Percentiles rank a stretch among this genome's conserved stretches.
These are phyloP conservation scores for Setaria italica DNA, from an alignment of 202 grass and related monocot genomes.

Conservation along the genomic window DNA sequence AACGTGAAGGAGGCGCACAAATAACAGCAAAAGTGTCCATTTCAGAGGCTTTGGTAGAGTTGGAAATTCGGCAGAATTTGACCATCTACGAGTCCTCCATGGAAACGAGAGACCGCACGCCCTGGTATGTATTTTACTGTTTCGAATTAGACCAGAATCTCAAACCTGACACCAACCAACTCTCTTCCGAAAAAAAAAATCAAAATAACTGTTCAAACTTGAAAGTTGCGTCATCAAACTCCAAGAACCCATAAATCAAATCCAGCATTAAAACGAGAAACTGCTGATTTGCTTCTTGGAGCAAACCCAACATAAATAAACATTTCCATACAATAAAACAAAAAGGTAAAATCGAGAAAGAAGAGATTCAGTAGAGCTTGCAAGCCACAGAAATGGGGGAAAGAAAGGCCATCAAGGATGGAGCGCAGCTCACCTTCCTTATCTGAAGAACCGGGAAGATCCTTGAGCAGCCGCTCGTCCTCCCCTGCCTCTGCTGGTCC, in stretches of 20 bases:
- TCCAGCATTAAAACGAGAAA: conserved; percentile 24
- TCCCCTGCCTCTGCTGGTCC: conserved; percentile 60
- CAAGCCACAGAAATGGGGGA: conserved; percentile 5
- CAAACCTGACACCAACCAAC: conserved; percentile 33
- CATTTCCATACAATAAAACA: neutral
- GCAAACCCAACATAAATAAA: conserved; percentile 23
- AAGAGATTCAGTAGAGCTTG: conserved; percentile 23
- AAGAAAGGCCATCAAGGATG: neutral
- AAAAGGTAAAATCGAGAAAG: conserved; percentile 20
- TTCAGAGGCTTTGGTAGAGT: conserved; percentile 48
- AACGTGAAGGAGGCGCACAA: conserved; percentile 24
- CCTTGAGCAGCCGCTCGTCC: conserved; percentile 41
- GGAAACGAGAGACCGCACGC: conserved; percentile 9
- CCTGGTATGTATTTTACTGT: conserved; percentile 13
- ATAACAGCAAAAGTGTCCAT: conserved; percentile 44
- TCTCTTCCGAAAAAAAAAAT: neutral
- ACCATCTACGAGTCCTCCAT: conserved; percentile 41
- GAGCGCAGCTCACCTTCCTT: conserved; percentile 59
- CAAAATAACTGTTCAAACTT: conserved; percentile 17
- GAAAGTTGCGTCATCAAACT: conserved; percentile 20
- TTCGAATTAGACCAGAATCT: conserved; percentile 16
- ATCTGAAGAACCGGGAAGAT: conserved; percentile 46
- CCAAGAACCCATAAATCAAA: conserved; percentile 3
- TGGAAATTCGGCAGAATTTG: conserved; percentile 40
- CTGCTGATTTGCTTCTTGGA: neutral